These are phyloP conservation scores for Solanum bulbocastanum DNA, from an alignment of 257 asterid species.

Conservation along the genomic window DNA sequence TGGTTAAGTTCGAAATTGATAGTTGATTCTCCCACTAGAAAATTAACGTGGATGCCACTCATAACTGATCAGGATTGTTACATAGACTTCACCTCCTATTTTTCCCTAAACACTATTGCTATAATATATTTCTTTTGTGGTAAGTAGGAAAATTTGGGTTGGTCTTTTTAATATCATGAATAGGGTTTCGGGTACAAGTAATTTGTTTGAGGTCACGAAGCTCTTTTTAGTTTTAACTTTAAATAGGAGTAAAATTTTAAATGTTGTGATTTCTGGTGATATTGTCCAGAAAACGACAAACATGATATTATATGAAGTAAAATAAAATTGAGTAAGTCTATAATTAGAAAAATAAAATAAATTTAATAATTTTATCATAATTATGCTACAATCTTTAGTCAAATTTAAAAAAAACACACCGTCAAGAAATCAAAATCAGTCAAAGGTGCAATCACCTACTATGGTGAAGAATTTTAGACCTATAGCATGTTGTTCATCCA, in stretches of 20 bases:
- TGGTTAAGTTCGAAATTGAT: background rate
- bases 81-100: background rate
- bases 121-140: too few relatives aligned
- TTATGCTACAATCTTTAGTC: background rate
- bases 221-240: background rate
- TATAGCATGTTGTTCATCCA: too few relatives aligned
- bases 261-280: background rate
- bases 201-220: background rate
- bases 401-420: too few relatives aligned
- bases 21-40: background rate
- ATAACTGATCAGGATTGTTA: background rate
- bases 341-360: too few relatives aligned
- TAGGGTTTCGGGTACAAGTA: background rate
- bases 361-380: background rate
- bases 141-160: too few relatives aligned
- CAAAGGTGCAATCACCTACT: too few relatives aligned
- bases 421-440: too few relatives aligned
- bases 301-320: background rate
- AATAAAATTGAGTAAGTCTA: background rate
- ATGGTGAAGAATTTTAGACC: too few relatives aligned
- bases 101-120: background rate
- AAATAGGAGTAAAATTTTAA: background rate
- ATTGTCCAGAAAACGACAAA: background rate
- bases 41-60: background rate
- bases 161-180: too few relatives aligned